Evolutionary conservation across 2,329 filamentous ascomycete species (phyloP).

Genomic region (Aspergillus puulaauensis): DNA sequence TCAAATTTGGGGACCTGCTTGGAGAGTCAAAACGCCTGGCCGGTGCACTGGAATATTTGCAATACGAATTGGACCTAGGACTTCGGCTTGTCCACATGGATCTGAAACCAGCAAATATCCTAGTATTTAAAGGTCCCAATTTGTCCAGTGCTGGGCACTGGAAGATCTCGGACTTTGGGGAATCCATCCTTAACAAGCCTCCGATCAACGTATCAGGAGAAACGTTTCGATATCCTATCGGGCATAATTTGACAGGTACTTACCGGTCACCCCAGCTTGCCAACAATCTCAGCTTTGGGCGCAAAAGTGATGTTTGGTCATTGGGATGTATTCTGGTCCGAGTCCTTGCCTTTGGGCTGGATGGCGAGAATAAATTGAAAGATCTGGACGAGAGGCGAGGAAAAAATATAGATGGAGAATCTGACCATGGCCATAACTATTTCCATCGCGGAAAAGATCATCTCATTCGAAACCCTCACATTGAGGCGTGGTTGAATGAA

Average conservation of each 20-base stretch:
- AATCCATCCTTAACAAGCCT: conserved; percentile 14
- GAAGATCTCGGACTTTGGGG: conserved; percentile 27
- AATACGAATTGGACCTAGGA: not conserved
- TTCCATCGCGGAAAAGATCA: conserved; percentile 10
- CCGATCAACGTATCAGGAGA: not conserved
- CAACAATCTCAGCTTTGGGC: not conserved
- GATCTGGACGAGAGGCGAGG: conserved; percentile 2
- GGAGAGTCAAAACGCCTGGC: conserved; percentile 13
- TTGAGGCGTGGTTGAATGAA: conserved; percentile 9
- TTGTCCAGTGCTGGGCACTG: conserved; percentile 18
- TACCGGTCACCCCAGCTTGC: conserved; percentile 17
- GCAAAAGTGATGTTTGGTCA: conserved; percentile 22
- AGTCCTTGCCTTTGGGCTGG: conserved; percentile 16
- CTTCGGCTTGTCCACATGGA: conserved; percentile 17
- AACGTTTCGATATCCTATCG: not conserved
- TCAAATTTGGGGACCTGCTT: conserved; percentile 11
- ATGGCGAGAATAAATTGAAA: conserved; percentile 1
- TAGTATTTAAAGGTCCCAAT: conserved; percentile 14
- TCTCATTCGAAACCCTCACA: conserved; percentile 13
- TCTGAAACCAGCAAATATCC: conserved; percentile 24
- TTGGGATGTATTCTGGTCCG: conserved; percentile 22
- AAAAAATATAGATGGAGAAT: not conserved
- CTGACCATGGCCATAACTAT: conserved; percentile 2
- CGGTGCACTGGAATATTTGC: conserved; percentile 16
- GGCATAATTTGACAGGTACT: not conserved